Evolutionary conservation across 352 stramenopile species (phyloP).

Genomic region (Blastocystis sp.): DNA sequence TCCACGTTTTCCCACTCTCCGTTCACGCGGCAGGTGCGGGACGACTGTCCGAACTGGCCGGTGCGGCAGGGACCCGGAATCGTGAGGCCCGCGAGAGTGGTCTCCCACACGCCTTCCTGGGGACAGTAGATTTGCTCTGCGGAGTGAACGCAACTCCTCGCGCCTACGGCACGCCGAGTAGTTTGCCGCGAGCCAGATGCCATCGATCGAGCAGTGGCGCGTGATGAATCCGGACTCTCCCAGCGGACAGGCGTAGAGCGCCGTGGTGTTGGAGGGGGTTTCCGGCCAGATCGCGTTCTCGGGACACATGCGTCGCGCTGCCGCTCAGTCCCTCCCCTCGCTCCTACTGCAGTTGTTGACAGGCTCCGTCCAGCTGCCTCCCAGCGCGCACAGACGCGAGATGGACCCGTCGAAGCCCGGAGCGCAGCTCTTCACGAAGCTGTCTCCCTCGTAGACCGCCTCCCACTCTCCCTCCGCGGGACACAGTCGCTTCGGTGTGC

Average conservation of each 20-base stretch:
- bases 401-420: neutral
- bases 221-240: constrained; percentile 2
- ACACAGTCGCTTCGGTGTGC: neutral
- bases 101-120: constrained; percentile 41
- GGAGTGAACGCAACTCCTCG: neutral
- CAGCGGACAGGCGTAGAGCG: neutral
- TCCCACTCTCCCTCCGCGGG: neutral
- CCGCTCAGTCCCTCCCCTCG: neutral
- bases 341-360: constrained; percentile 24
- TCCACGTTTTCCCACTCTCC: constrained; percentile 16
- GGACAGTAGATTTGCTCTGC: constrained; percentile 38
- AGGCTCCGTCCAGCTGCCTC: neutral
- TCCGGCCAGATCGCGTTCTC: neutral
- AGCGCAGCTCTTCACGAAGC: neutral
- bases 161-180: neutral
- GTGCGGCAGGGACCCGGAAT: constrained; percentile 32
- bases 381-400: neutral
- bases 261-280: neutral
- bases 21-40: neutral
- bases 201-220: neutral
- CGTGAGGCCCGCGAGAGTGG: constrained; percentile 26
- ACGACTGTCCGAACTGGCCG: constrained; percentile 2
- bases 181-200: constrained; percentile 39
- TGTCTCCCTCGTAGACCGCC: neutral
- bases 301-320: neutral